These are phyloP conservation scores for Fagopyrum esculentum DNA, from an alignment of 148 eudicot species.

Conservation along the genomic window DNA sequence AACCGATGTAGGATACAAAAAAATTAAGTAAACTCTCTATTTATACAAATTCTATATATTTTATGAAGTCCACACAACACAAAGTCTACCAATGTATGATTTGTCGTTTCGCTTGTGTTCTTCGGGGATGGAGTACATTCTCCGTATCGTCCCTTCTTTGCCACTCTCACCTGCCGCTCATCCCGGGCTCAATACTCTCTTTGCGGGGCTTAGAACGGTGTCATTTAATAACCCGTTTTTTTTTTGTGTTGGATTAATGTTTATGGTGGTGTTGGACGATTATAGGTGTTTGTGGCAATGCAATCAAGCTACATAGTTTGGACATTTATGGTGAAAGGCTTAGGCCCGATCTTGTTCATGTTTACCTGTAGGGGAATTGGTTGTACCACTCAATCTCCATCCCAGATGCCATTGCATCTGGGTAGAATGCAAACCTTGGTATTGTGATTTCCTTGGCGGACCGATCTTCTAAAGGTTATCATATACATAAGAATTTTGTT, in stretches of 20 bases:
- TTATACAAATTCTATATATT: too few relatives aligned
- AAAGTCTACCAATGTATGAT: background rate
- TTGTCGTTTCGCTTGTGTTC: slow-evolving; percentile 45
- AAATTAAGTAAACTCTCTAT: too few relatives aligned
- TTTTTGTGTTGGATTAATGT: background rate
- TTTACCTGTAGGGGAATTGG: slow-evolving; percentile 82
- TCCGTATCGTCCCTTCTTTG: slow-evolving; percentile 60
- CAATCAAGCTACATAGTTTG: slow-evolving; percentile 74
- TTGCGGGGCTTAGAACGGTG: slow-evolving; percentile 91
- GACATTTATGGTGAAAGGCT: slow-evolving; percentile 85
- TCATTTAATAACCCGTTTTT: background rate
- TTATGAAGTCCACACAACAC: too few relatives aligned
- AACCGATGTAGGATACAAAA: too few relatives aligned
- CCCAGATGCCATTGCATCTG: too few relatives aligned
- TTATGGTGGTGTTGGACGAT: background rate
- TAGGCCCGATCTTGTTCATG: slow-evolving; percentile 77
- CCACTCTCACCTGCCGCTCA: slow-evolving; percentile 32
- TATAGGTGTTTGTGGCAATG: slow-evolving; percentile 83
- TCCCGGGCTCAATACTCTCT: slow-evolving; percentile 55
- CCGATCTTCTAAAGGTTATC: too few relatives aligned
- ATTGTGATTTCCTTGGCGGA: too few relatives aligned
- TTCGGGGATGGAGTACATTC: slow-evolving; percentile 91
- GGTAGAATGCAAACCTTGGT: too few relatives aligned
- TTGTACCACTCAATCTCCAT: slow-evolving; percentile 83
- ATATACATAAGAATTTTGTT: too few relatives aligned